phyloP scores from a whole-genome alignment of 768 basidiomycete species.

The Pisolithus microcarpus region DNA sequence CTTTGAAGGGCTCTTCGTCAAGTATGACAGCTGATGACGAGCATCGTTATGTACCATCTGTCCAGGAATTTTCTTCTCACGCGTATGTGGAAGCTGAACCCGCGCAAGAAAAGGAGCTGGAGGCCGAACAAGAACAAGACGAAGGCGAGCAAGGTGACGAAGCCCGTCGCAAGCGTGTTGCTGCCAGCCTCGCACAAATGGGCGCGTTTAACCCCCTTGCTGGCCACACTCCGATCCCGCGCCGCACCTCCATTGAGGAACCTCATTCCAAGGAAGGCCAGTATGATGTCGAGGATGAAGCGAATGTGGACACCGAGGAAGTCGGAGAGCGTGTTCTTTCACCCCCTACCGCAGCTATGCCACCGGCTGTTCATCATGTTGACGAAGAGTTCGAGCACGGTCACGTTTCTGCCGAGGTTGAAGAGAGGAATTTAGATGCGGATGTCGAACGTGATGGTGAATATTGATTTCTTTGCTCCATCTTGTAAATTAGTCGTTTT shows the following conservation, averaged over 20 bases:
- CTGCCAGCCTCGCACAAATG: conserved; percentile 54
- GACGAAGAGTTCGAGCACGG: conserved; percentile 5
- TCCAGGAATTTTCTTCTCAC: not conserved
- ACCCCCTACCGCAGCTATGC: conserved; percentile 5
- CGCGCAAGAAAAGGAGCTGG: conserved; percentile 6
- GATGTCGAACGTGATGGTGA: conserved; percentile 33
- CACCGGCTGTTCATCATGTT: not conserved
- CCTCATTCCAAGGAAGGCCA: conserved; percentile 2
- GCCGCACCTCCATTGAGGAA: conserved; percentile 14
- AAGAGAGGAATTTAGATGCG: conserved; percentile 13
- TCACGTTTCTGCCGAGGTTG: conserved; percentile 9
- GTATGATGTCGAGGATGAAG: conserved; percentile 16
- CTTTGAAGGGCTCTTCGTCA: conserved; percentile 1
- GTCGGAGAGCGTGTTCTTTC: conserved; percentile 14
- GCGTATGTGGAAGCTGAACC: not conserved
- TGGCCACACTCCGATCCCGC: conserved; percentile 23
- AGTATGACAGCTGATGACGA: conserved; percentile 2
- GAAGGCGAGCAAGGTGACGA: conserved; percentile 47
- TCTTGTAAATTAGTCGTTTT: conserved; percentile 14
- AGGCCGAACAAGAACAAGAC: not conserved
- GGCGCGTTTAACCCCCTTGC: conserved; percentile 55
- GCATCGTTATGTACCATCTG: not conserved
- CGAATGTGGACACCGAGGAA: conserved; percentile 21
- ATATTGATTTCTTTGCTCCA: conserved; percentile 29
- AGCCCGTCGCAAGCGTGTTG: conserved; percentile 48